Conservation (phyloP, 176 grass and related monocot species). For the Puccinellia tenuiflora region DNA sequence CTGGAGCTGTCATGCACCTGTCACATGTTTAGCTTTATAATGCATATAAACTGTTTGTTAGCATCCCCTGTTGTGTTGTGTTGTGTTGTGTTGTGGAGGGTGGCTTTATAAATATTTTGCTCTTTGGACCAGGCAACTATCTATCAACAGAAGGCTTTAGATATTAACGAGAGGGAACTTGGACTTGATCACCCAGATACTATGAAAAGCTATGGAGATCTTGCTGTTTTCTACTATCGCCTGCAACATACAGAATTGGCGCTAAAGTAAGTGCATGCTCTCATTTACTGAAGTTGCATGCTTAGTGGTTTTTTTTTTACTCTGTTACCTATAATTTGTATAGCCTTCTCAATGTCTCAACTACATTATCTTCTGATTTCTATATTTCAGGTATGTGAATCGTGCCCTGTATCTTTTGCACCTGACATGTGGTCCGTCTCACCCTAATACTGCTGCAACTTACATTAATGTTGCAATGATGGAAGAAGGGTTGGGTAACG, state of each 20-base stretch:
- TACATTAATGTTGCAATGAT: constrained; percentile 99
- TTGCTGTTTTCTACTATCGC: constrained; percentile 99
- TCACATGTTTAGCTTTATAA: neutral
- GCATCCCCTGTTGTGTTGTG: neutral
- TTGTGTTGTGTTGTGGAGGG: constrained; percentile 15
- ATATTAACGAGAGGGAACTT: constrained; percentile 99
- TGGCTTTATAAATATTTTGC: constrained; percentile 23
- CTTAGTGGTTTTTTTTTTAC: constrained; percentile 9
- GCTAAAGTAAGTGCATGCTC: constrained; percentile 59
- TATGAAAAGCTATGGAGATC: constrained; percentile 99
- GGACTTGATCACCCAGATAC: constrained; percentile 99
- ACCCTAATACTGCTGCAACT: constrained; percentile 98
- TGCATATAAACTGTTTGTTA: neutral
- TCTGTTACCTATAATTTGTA: constrained; percentile 6
- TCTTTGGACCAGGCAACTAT: constrained; percentile 78
- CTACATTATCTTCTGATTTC: constrained; percentile 6
- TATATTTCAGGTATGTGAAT: constrained; percentile 80
- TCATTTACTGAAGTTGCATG: constrained; percentile 21
- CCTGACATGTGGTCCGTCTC: constrained; percentile 89
- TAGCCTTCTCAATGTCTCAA: neutral
- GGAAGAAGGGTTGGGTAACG: constrained; percentile 99
- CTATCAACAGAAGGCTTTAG: constrained; percentile 97
- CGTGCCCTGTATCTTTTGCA: constrained; percentile 94
- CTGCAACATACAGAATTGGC: constrained; percentile 98
- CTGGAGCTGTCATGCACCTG: neutral